A percentile compares a stretch with the other conserved stretches of the same genome.
These are phyloP conservation scores for Myxozyma geophila DNA, from an alignment of 805 yeast species.

Conservation along the genomic window DNA sequence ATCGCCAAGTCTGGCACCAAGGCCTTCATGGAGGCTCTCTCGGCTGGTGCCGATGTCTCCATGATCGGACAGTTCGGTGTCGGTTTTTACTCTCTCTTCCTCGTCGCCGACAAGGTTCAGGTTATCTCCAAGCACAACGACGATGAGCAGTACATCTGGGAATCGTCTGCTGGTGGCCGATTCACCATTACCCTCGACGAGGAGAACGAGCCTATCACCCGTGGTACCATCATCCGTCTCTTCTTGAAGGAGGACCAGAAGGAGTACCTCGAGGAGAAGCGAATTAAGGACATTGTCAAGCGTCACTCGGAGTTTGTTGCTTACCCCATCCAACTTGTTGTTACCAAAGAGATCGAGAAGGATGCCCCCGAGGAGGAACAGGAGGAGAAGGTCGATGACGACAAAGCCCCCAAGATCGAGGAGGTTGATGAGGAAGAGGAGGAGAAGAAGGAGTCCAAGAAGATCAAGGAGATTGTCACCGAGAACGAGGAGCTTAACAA, in stretches of 20 bases:
- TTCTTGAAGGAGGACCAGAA: constrained; percentile 98
- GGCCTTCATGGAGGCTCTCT: constrained; percentile 98
- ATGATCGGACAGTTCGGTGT: constrained; percentile 99
- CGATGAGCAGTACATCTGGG: constrained; percentile 99
- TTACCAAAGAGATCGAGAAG: constrained; percentile 98
- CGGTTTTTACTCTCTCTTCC: constrained; percentile 99
- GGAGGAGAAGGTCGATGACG: constrained; percentile 65
- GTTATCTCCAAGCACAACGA: constrained; percentile 98
- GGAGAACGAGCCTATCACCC: constrained; percentile 78
- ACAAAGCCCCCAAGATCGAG: constrained; percentile 76
- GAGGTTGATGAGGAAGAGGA: constrained; percentile 72
- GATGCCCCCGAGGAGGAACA: constrained; percentile 77
- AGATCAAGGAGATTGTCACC: constrained; percentile 87
- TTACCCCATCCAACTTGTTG: constrained; percentile 98
- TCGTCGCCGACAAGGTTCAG: constrained; percentile 98
- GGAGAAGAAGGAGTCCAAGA: constrained; percentile 79
- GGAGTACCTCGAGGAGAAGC: constrained; percentile 98
- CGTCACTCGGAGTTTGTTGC: constrained; percentile 99
- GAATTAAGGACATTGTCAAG: constrained; percentile 98
- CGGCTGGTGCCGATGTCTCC: constrained; percentile 99
- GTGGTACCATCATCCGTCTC: constrained; percentile 95
- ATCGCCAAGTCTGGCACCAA: constrained; percentile 99
- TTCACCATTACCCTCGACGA: constrained; percentile 94
- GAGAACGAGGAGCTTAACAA: constrained; percentile 98
- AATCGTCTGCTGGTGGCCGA: constrained; percentile 99